Evolutionary conservation across 352 stramenopile species (phyloP).

Genomic region (Pilasporangium apinafurcum): DNA sequence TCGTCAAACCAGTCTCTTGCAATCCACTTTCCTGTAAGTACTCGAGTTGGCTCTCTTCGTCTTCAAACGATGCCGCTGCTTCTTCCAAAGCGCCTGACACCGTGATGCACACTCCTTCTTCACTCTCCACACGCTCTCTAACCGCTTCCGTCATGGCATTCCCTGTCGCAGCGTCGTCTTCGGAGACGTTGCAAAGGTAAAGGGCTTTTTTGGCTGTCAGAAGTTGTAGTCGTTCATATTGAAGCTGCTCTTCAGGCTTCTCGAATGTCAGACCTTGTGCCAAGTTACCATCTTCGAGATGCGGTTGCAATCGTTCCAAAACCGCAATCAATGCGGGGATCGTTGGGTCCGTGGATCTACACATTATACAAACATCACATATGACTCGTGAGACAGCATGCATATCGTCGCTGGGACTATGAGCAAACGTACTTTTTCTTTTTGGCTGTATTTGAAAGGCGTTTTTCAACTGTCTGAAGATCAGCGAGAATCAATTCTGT

Average conservation of each 20-base stretch:
- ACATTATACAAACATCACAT: constrained; percentile 1
- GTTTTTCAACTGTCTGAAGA: constrained; percentile 72
- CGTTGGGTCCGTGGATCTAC: constrained; percentile 48
- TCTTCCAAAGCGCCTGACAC: constrained; percentile 79
- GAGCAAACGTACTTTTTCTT: constrained; percentile 55
- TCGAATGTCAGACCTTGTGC: constrained; percentile 48
- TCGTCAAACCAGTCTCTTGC: constrained; percentile 67
- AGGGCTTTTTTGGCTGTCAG: constrained; percentile 94
- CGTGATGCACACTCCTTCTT: constrained; percentile 63
- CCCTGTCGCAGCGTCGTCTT: constrained; percentile 90
- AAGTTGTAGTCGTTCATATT: constrained; percentile 78
- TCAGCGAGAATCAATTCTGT: constrained; percentile 94
- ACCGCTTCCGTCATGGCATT: constrained; percentile 91
- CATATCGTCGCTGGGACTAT: not conserved
- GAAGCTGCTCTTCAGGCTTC: constrained; percentile 80
- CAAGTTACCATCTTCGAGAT: constrained; percentile 84
- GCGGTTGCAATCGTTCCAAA: constrained; percentile 45
- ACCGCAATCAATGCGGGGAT: constrained; percentile 46
- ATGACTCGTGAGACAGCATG: constrained; percentile 4
- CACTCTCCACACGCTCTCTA: constrained; percentile 49
- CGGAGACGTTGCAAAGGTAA: constrained; percentile 97
- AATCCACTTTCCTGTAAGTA: constrained; percentile 89
- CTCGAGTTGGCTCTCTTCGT: constrained; percentile 90
- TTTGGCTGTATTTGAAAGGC: constrained; percentile 54
- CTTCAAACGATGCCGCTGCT: constrained; percentile 71